phyloP scores from a whole-genome alignment of 345 rosid genomes.

The Toxicodendron radicans region DNA sequence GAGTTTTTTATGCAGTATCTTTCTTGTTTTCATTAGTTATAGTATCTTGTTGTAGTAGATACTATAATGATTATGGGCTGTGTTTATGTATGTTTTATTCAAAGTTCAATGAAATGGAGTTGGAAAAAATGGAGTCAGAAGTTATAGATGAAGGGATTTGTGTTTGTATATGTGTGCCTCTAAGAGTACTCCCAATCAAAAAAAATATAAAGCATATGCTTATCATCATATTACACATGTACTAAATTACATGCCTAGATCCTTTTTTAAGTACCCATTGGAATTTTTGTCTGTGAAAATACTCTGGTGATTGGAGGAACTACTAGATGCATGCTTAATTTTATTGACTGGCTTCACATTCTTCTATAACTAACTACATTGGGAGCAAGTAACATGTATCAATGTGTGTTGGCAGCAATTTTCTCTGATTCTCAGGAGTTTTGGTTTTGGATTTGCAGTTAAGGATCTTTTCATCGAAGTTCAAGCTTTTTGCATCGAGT shows the following conservation, averaged over 20 bases:
- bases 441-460: slow-evolving; percentile 52
- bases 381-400: background rate
- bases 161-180: background rate
- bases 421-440: background rate
- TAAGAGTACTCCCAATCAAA: no score
- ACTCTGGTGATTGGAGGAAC: background rate
- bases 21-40: background rate
- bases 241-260: background rate
- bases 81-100: background rate
- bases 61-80: background rate
- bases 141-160: background rate
- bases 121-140: background rate
- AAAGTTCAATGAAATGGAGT: background rate
- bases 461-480: slow-evolving; percentile 96
- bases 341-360: background rate
- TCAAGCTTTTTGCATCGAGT: slow-evolving; percentile 96
- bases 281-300: background rate
- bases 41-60: background rate
- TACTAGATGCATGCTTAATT: background rate
- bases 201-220: no score
- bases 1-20: slow-evolving; percentile 5
- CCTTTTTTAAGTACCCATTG: background rate
- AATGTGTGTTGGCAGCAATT: background rate
- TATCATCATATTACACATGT: background rate
- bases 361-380: background rate